phyloP scores from a whole-genome alignment of 495 filamentous ascomycete genomes.

The Podospora pseudopauciseta region DNA sequence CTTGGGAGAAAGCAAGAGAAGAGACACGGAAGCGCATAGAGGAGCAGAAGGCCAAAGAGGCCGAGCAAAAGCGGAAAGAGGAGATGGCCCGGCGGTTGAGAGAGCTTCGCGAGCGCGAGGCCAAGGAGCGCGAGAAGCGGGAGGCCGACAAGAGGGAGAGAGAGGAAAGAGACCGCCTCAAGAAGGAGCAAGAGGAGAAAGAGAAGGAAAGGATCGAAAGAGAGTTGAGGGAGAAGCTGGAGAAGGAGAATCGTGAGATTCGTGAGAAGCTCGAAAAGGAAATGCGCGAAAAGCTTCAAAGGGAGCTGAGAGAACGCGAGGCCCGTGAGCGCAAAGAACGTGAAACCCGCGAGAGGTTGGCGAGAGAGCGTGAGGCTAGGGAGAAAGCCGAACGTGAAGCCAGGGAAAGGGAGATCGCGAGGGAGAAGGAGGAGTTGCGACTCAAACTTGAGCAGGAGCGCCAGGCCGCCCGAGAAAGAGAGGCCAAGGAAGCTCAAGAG shows the following conservation, averaged over 20 bases:
- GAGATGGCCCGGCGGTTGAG: constrained; percentile 49
- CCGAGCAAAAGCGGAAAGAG: constrained; percentile 47
- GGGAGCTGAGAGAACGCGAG: constrained; percentile 42
- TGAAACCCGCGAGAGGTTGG: constrained; percentile 23
- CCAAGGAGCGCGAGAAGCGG: constrained; percentile 49
- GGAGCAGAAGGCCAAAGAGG: constrained; percentile 54
- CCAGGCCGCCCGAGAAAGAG: constrained; percentile 20
- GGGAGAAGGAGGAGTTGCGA: constrained; percentile 17
- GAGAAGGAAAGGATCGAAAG: constrained; percentile 47
- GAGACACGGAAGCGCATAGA: constrained; percentile 62
- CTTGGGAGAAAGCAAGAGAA: constrained; percentile 69
- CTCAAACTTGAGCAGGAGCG: constrained; percentile 11
- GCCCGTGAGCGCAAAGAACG: constrained; percentile 35
- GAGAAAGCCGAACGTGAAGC: constrained; percentile 18
- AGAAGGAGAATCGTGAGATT: constrained; percentile 34
- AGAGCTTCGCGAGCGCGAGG: constrained; percentile 59
- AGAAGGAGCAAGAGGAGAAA: constrained; percentile 37
- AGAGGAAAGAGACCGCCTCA: constrained; percentile 36
- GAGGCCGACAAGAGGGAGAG: constrained; percentile 50
- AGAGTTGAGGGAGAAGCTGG: constrained; percentile 44
- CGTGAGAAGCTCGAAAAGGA: constrained; percentile 33
- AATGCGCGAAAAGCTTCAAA: constrained; percentile 35
- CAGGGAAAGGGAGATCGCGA: constrained; percentile 8
- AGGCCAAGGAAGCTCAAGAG: constrained; percentile 36
- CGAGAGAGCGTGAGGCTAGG: constrained; percentile 22